Percentiles rank a stretch among this genome's conserved stretches.
Conservation (phyloP, 176 grass and related monocot genomes). For the Saccharum spontaneum region DNA sequence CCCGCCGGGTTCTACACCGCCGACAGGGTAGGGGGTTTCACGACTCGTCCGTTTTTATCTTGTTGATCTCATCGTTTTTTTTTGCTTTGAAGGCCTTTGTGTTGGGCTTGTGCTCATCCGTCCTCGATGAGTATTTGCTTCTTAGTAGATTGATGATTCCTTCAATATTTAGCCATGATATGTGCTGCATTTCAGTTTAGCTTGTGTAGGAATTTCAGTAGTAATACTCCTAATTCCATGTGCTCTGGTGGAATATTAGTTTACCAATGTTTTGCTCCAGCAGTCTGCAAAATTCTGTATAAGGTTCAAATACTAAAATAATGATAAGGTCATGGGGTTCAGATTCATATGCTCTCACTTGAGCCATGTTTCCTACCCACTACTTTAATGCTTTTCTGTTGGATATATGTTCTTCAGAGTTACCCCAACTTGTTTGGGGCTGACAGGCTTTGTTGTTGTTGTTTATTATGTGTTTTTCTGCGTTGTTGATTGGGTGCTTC, state of each 20-base stretch:
- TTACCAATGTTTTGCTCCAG: neutral
- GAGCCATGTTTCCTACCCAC: neutral
- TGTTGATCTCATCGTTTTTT: neutral
- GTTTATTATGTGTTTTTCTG: neutral
- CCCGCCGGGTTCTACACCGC: conserved; percentile 97
- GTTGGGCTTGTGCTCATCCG: neutral
- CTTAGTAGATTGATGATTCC: neutral
- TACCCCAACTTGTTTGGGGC: no score
- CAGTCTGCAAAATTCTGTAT: neutral
- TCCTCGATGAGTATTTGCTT: neutral
- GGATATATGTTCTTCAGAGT: neutral
- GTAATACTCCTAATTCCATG: neutral
- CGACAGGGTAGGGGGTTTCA: conserved; percentile 49
- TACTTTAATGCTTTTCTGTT: neutral
- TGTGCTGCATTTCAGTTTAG: neutral
- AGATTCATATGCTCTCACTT: no score
- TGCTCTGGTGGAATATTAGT: neutral
- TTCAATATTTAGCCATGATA: neutral
- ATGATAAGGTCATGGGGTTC: no score
- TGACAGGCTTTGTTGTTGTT: neutral
- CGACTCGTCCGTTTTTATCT: neutral
- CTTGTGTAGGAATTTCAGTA: neutral
- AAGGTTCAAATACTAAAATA: neutral
- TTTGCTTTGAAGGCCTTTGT: neutral
- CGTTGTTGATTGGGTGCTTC: neutral